Evolutionary conservation across 306 rosid species (phyloP), one percentile per base, ranked within the genome.

Genomic region (Quillaja saponaria): DNA sequence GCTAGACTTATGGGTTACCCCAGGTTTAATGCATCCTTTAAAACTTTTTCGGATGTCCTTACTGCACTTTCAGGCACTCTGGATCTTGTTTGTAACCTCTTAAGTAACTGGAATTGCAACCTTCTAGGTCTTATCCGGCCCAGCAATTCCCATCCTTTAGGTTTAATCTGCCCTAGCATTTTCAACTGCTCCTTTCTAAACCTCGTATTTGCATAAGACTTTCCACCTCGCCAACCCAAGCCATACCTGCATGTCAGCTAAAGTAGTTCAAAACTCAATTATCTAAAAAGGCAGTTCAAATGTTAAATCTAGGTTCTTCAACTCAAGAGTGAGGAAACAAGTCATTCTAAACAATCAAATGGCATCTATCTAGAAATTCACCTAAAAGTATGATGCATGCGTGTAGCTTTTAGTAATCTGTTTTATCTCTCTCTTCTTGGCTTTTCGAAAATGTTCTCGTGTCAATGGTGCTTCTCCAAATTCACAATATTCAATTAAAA

Each of bases 171-270:
- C 67, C 96, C 99, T 40, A 94, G 69, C 83, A 87, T 28, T 76
- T 85, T 89, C 96, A 76, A 81, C 76, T 94, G 97, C 80, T 94
- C 99, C 78, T 68, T 85, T 80, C 81, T 80, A 58, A 89, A 75
- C 71, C 75, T 81, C 82, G 84, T 81, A 51, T 80, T 76, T 38
- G 89, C 79, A 71, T 76, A 85, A 95, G 86, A 82, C 68, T 64
- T 74, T 68, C 99, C 99, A 42, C 95, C 88, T 76, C 90, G 84
- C 99, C 99, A 94, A 55, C 99, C 99, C 83, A 94, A 78, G 80
- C 77, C 81, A 53, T 83, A 94, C 76, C 99, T 94, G 85, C 61
- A 68, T 14, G 56, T 64, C 42, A 56, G 80, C 20, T 17, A 51
- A 37, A 4, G 10, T 17, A 40, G 64, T 35, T 55, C 11, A 20